Base-by-base conservation (phyloP, 352 stramenopile species). In the Globisporangium alternatum region DNA sequence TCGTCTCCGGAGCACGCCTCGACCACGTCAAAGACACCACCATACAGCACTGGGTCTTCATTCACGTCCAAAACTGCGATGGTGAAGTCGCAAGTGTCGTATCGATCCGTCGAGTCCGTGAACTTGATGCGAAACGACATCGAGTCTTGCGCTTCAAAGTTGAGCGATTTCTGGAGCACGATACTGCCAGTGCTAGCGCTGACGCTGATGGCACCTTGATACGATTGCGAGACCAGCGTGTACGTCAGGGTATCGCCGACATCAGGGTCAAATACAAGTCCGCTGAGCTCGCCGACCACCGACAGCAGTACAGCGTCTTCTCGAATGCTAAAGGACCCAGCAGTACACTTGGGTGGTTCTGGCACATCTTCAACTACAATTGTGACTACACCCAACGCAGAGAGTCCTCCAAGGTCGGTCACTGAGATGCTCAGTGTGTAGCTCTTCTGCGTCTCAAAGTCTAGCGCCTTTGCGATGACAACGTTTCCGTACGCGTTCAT, bases 51-150 rank as follows among this genome's bases (percentile, higher is more conserved):
- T 0, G 77, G 80, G 15, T 68, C 49, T 41, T 87, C 78, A 47
- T 87, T 87, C 12, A 65, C 71, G 51, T 89, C 72, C 0, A 62
- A 45, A n/a, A 89, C 69, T 41, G 33, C 61, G 33, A 89, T 71
- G 0, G n/a, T 43, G 44, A 75, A 89, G 45, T 81, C 73, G 25
- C 80, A 89, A 0, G 57, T 74, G 31, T 64, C 65, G 47, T 73
- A 70, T 44, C 75, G 74, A 17, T 61, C 58, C 0, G 74, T 82
- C 33, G 51, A 66, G 52, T 89, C 80, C 0, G 71, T 84, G 56
- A 89, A 77, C 7, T 68, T 69, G 21, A 78, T 67, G 21, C 70
- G 67, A n/a, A 89, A 66, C 10, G 54, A 58, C 2, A 86, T 53
- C 1, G 60, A 66, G 22, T 80, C 71, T 25, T 76, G 49, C 2